Base-by-base conservation (phyloP, 139 green algal genomes). In the Zygnema cylindricum region DNA sequence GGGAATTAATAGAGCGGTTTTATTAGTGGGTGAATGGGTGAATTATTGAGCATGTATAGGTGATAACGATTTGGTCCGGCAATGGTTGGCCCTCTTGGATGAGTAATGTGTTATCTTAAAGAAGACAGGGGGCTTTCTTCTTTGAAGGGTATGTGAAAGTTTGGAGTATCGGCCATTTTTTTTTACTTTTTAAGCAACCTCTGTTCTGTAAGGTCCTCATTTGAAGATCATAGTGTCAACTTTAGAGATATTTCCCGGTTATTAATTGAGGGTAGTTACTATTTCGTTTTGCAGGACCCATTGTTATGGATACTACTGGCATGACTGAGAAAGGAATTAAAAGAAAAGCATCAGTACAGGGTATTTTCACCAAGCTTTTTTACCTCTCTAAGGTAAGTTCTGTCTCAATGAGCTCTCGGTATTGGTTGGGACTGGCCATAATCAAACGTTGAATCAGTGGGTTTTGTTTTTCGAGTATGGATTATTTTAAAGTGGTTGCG, bases 321-420 rank as follows among this genome's bases (percentile, higher is more conserved):
- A 92, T 97, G 43, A 92, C 81, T 21, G 87, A 86, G 49, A 82
- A 90, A 54, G 95, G 95, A n/a, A 33, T 92, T 33, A 92, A 98
- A 92, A 93, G 96, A 75, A 98, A 98, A 91, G 96, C 95, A 43
- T 95, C 95, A 21, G 95, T 93, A 86, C 76, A 93, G 23, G 92
- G 92, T 16, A 91, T 99, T 75, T 98, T 98, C 92, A 92, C 93
- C 71, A 99, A 99, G 93, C 88, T 99, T 87, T 93, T 98, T 42
- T 98, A 97, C 88, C 84, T 99, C 0, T 94, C 93, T 55, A 96
- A 99, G 91, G 87, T 91, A 40, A 32, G 25, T 43, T 36, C n/a
- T 21, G 16, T n/a, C 54, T n/a, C 21, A 77, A 55, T 2, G 43
- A 16, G 73, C 73, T 35, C 42, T 11, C 73, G 16, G 73, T 35